Evolutionary conservation across 2,329 filamentous ascomycete genomes (phyloP).

Genomic region (Fusarium protoensiforme): DNA sequence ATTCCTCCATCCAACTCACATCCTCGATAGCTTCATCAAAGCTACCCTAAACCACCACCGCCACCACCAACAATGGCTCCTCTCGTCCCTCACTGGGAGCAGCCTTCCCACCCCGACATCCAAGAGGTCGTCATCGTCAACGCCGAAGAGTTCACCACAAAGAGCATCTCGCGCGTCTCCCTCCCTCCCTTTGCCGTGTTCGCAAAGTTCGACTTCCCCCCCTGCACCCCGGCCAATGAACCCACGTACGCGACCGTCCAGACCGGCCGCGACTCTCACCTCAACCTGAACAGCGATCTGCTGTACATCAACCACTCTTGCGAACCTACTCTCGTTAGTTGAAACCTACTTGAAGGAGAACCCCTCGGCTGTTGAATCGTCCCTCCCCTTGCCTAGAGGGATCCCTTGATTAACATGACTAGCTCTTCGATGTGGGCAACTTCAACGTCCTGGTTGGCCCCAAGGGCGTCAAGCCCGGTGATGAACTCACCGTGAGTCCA

Average conservation of each 20-base stretch:
- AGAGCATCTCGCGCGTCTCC: conserved; percentile 65
- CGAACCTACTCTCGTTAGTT: conserved; percentile 71
- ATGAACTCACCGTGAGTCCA: conserved; percentile 65
- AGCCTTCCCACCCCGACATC: conserved; percentile 69
- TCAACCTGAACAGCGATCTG: conserved; percentile 73
- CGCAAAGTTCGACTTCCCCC: conserved; percentile 74
- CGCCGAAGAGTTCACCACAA: conserved; percentile 66
- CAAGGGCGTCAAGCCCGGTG: conserved; percentile 63
- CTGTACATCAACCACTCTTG: conserved; percentile 77
- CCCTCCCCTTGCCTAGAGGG: background rate
- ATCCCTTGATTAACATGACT: conserved; percentile 19
- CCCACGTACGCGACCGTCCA: conserved; percentile 75
- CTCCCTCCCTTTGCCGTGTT: conserved; percentile 73
- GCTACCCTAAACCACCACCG: background rate
- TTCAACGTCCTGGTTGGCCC: conserved; percentile 68
- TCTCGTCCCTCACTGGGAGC: conserved; percentile 67
- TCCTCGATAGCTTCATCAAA: conserved; percentile 8
- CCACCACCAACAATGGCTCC: conserved; percentile 59
- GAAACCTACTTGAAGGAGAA: conserved; percentile 27
- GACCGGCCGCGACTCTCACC: conserved; percentile 64
- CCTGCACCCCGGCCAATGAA: conserved; percentile 65
- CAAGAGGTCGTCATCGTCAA: conserved; percentile 65
- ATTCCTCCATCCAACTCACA: background rate
- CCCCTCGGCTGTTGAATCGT: conserved; percentile 4
- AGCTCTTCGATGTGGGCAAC: conserved; percentile 71